Evolutionary conservation across 345 rosid genomes (phyloP), one percentile per base, ranked within the genome.

Genomic region (Gynandropsis gynandra): DNA sequence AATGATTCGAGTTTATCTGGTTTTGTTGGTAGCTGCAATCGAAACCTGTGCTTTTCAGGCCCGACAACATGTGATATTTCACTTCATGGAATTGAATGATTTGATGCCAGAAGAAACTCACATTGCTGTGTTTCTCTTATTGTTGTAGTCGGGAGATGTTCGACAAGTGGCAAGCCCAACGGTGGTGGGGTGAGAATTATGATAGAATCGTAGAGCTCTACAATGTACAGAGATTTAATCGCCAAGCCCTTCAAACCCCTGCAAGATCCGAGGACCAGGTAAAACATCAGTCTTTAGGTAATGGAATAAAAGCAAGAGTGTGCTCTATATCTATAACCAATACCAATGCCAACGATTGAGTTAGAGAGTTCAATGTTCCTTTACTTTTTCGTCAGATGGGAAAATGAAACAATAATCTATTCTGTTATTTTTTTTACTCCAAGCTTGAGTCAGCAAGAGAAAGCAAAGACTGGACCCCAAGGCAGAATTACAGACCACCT

Each of bases 141-240:
- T 52, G 59, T 58, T 67, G 75, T 66, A 89, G 98, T 77, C 94
- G 98, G 6, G 98, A 92, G 57, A 82, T 87, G 71, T 92, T 92
- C 42, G 74, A 92, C 66, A 92, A 92, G 52, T 92, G 90, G 94
- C 94, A 92, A 69, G 98, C 98, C 1, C 98, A 92, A 75, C 63
- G 83, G 39, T 92, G 98, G 98, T 92, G 98, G 98, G 95, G 83
- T 11, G 97, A 92, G 79, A 92, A 92, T 52, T 92, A 76, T 4
- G 97, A 92, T 44, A 73, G 93, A 63, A 88, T 92, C 71, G 90
- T 85, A 84, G 98, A 87, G 74, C 94, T 92, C 21, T 92, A 92
- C 66, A 88, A 92, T 66, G 98, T 92, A 39, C 97, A 88, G 58
- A 87, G 97, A 76, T 92, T 92, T 58, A 92, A 92, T 40, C 84